Percentiles rank a stretch among this genome's conserved stretches.
These are phyloP conservation scores for Zizania palustris DNA, from an alignment of 202 grass and related monocot species.

Conservation along the genomic window DNA sequence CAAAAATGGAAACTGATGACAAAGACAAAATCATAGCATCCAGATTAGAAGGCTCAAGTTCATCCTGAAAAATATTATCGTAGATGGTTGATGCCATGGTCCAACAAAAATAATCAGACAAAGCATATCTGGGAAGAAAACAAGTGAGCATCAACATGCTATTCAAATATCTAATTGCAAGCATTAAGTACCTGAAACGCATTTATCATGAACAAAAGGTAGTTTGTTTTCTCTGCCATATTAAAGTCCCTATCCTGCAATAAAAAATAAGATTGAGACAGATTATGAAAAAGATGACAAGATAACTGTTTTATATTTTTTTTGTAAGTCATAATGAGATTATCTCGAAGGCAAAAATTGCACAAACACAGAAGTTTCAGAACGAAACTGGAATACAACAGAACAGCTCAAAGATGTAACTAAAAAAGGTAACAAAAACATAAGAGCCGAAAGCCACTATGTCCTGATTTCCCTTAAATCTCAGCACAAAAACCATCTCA, in stretches of 20 bases:
- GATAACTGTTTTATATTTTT: constrained; percentile 10
- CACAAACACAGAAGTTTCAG: constrained; percentile 5
- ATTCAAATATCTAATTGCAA: constrained; percentile 9
- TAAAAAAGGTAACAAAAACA: constrained; percentile 13
- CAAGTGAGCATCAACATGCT: constrained; percentile 6
- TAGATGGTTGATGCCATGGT: neutral
- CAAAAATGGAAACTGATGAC: constrained; percentile 12
- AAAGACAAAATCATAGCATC: constrained; percentile 25
- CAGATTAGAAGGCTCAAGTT: neutral
- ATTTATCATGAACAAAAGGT: constrained; percentile 98
- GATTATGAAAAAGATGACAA: constrained; percentile 22
- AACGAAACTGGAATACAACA: constrained; percentile 10
- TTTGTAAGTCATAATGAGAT: neutral
- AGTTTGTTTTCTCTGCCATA: constrained; percentile 94
- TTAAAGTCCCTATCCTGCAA: constrained; percentile 66
- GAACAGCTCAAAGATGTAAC: constrained; percentile 13
- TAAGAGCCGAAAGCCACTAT: neutral
- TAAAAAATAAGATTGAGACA: constrained; percentile 23
- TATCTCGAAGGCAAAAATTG: neutral
- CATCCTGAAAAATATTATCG: neutral
- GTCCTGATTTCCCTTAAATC: neutral
- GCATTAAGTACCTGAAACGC: constrained; percentile 73
- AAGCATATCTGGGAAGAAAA: neutral
- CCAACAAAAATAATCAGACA: constrained; percentile 6
- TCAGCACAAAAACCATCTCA: constrained; percentile 6